A percentile compares a stretch with the other conserved stretches of the same genome.
Evolutionary conservation across 2,329 filamentous ascomycete species (phyloP).

Genomic region (Eurotiales sp.): DNA sequence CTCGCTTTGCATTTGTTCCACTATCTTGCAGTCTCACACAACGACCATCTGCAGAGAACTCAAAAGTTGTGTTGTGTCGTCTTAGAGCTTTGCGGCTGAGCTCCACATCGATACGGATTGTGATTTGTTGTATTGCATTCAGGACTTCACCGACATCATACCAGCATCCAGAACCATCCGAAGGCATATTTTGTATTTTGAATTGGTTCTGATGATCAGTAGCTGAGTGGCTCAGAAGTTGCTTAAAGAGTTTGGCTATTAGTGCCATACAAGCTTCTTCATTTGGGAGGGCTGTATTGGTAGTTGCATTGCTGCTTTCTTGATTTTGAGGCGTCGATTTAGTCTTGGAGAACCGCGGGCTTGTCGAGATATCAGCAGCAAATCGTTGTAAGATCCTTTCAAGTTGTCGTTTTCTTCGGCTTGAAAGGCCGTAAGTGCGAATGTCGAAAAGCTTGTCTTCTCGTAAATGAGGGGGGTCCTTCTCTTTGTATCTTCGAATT

Average conservation of each 20-base stretch:
- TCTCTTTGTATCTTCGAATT: conserved; percentile 67
- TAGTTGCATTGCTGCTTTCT: background rate
- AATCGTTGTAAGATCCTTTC: conserved; percentile 67
- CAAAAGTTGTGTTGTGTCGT: conserved; percentile 69
- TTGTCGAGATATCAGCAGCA: conserved; percentile 37
- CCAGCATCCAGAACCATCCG: background rate
- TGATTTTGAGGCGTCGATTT: background rate
- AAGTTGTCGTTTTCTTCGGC: conserved; percentile 70
- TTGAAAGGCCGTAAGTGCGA: conserved; percentile 68
- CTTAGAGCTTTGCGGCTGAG: conserved; percentile 71
- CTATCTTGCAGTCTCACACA: conserved; percentile 77
- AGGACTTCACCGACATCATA: conserved; percentile 57
- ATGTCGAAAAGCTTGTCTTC: conserved; percentile 77
- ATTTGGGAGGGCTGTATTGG: background rate
- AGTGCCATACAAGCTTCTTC: conserved; percentile 5
- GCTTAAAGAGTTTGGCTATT: conserved; percentile 10
- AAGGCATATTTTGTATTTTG: background rate
- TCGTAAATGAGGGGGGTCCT: conserved; percentile 63
- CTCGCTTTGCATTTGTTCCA: conserved; percentile 51
- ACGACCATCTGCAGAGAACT: conserved; percentile 71
- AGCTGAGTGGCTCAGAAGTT: background rate
- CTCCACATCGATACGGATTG: conserved; percentile 73
- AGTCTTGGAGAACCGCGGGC: background rate
- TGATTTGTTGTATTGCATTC: conserved; percentile 80
- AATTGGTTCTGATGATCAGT: background rate